Evolutionary conservation across 2,329 filamentous ascomycete species (phyloP).

Genomic region (Botrytis paeoniae): DNA sequence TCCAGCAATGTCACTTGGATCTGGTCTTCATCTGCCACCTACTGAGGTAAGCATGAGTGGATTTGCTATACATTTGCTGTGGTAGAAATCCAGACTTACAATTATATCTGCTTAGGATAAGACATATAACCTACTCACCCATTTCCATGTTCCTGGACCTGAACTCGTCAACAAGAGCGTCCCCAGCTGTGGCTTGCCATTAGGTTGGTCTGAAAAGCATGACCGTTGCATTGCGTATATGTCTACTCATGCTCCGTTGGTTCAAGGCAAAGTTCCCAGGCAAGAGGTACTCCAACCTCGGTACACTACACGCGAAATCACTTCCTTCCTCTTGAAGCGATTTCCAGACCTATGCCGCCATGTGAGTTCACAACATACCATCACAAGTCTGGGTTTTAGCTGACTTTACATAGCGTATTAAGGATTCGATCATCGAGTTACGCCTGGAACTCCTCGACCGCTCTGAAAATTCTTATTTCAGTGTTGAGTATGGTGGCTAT

Average conservation of each 20-base stretch:
- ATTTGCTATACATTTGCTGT: neutral
- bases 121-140: constrained; percentile 8
- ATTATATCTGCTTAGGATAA: neutral
- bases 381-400: neutral
- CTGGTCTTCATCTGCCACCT: neutral
- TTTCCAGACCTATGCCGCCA: constrained; percentile 14
- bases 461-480: constrained; percentile 17
- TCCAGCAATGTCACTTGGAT: neutral
- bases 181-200: constrained; percentile 18
- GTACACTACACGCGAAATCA: constrained; percentile 6
- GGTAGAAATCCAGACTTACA: neutral
- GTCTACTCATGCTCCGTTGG: constrained; percentile 18
- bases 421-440: constrained; percentile 3
- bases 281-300: constrained; percentile 8
- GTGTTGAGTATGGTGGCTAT: constrained; percentile 18
- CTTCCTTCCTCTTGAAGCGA: neutral
- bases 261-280: constrained; percentile 15
- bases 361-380: neutral
- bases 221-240: constrained; percentile 21
- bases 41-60: neutral
- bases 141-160: constrained; percentile 12
- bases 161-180: constrained; percentile 18
- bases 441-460: constrained; percentile 16
- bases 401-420: constrained; percentile 14
- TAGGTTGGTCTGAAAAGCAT: constrained; percentile 17